A percentile compares a stretch with the other conserved stretches of the same genome.
phyloP scores from a whole-genome alignment of 192 early-diverging fungal genomes.

The Backusella australiensis region DNA sequence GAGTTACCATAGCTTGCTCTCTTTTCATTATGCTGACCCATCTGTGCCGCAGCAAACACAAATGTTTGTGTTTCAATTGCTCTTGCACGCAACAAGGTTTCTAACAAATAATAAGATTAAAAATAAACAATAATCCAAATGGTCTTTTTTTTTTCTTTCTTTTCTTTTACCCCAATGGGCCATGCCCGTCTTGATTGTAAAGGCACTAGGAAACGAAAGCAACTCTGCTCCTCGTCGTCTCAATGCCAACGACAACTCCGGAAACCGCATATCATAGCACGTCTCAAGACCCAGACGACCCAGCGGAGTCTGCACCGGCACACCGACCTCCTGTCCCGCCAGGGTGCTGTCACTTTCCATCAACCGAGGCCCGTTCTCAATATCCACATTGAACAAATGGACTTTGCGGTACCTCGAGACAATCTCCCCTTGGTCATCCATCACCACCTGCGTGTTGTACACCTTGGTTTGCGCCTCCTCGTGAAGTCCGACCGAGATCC shows the following conservation, averaged over 20 bases:
- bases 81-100: constrained; percentile 71
- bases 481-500: constrained; percentile 81
- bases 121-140: not conserved
- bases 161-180: constrained; percentile 72
- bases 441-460: constrained; percentile 70
- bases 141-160: not conserved
- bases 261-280: constrained; percentile 86
- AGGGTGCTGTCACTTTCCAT: constrained; percentile 46
- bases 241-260: constrained; percentile 61
- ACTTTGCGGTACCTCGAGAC: constrained; percentile 67
- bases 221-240: constrained; percentile 63
- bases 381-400: constrained; percentile 79
- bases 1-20: constrained; percentile 76
- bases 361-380: constrained; percentile 43
- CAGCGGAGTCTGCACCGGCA: constrained; percentile 47
- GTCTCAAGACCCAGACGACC: constrained; percentile 59
- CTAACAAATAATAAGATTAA: constrained; percentile 23
- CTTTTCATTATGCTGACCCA: constrained; percentile 69
- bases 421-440: constrained; percentile 57
- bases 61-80: constrained; percentile 86
- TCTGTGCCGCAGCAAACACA: constrained; percentile 80
- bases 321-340: constrained; percentile 36
- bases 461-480: constrained; percentile 47
- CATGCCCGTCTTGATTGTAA: constrained; percentile 75
- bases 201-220: constrained; percentile 79